Percentiles rank a stretch among this genome's conserved stretches.
phyloP scores from a whole-genome alignment of 371 early-diverging fungal species.

The Mucor indicus region DNA sequence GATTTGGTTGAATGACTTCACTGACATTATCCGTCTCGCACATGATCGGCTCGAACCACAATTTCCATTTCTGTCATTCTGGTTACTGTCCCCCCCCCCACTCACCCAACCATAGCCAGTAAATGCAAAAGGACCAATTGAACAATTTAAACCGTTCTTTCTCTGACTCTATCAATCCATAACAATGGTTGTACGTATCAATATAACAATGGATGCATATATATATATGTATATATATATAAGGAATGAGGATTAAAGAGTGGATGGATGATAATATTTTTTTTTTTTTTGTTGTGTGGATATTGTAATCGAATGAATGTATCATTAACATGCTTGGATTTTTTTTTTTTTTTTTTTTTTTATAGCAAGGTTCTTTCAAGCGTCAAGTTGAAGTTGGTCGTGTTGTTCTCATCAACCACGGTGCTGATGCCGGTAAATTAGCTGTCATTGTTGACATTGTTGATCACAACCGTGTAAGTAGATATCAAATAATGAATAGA shows the following conservation, averaged over 20 bases:
- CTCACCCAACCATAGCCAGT: no score
- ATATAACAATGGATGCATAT: no score
- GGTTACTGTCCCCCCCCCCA: no score
- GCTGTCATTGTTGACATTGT: constrained; percentile 98
- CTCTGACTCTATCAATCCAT: constrained; percentile 33
- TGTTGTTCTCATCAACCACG: constrained; percentile 94
- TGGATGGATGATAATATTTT: background rate
- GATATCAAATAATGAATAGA: no score
- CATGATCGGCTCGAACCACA: no score
- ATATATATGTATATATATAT: no score
- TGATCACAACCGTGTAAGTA: constrained; percentile 98
- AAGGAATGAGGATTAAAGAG: no score
- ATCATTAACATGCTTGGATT: background rate
- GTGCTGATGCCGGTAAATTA: constrained; percentile 91
- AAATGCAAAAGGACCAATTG: no score
- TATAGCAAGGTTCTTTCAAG: constrained; percentile 68
- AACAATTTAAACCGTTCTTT: constrained; percentile 22
- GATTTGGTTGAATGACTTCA: no score
- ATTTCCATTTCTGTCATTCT: no score
- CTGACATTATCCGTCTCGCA: no score
- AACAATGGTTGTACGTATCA: constrained; percentile 31
- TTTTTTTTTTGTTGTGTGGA: background rate
- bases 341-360: background rate
- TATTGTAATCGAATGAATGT: no score
- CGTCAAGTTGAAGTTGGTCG: constrained; percentile 98